Percentiles rank a stretch among this genome's conserved stretches.
These are phyloP conservation scores for Lactarius indigo DNA, from an alignment of 768 basidiomycete species.

Conservation along the genomic window DNA sequence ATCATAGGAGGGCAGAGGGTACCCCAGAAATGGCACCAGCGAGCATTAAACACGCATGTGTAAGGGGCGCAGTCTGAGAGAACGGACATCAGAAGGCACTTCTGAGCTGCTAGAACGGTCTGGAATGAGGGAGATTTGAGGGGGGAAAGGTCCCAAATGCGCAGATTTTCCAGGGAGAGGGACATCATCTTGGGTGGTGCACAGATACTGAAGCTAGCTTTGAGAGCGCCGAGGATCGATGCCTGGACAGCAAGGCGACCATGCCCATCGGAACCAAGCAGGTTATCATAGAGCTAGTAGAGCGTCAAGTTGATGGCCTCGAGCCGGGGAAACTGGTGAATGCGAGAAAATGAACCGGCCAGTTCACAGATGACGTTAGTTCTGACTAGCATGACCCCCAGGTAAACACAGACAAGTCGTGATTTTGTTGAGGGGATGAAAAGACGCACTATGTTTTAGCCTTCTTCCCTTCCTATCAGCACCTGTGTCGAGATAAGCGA, in stretches of 20 bases:
- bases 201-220: neutral
- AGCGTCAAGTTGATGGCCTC: neutral
- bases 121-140: neutral
- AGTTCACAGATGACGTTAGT: neutral
- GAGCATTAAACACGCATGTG: neutral
- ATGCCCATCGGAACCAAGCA: neutral
- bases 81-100: neutral
- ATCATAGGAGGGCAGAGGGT: neutral
- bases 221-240: neutral
- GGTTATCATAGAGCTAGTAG: neutral
- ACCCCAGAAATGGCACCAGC: neutral
- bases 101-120: neutral
- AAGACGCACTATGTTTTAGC: too few relatives aligned
- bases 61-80: neutral
- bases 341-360: neutral
- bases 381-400: too few relatives aligned
- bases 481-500: too few relatives aligned
- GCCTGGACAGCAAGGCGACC: neutral
- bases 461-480: too few relatives aligned
- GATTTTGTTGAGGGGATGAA: too few relatives aligned
- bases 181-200: neutral
- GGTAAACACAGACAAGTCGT: too few relatives aligned
- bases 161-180: conserved; percentile 1
- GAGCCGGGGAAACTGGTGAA: neutral
- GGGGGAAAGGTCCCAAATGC: too few relatives aligned